Evolutionary conservation across 116 monocot species (phyloP), one percentile per base, ranked within the genome.

Genomic region (Posidonia oceanica): DNA sequence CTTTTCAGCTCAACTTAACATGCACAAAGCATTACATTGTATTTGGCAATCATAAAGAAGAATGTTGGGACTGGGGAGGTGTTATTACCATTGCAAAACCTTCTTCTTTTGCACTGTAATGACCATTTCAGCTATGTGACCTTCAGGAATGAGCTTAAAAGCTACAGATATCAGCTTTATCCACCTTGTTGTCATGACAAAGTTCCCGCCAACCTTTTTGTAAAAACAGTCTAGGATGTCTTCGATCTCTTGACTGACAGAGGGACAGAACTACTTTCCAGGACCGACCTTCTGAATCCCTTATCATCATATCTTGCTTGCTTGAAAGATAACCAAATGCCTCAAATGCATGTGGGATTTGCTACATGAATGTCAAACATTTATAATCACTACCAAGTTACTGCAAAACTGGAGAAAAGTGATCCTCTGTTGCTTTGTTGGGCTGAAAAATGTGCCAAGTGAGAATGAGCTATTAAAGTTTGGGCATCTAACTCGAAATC

Each of bases 121-220:
- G 2, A 40, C 12, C 41, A 65, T n/a, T 41, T 65, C 18, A 0
- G 40, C 40, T 40, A 16, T 37, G 54, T 15, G 12, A 7, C 54
- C 36, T 17, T 53, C 14, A n/a, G 59, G 40, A 4, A 71, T 10
- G 29, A 79, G 74, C 23, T 78, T 74, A 38, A 85, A 81, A 36
- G 77, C n/a, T 29, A 52, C 85, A 85, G 21, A 56, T 52, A 54
- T 85, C 73, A 20, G 72, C 81, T 22, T 41, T 29, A 16, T 15
- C 29, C 66, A 81, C 23, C 13, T 73, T 67, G 65, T 81, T 81
- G 5, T 53, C 72, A 42, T 20, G 20, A 3, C 20, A 59, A 11
- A 85, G 71, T 2, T 69, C 20, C 5, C 14, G 22, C 81, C 85
- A 85, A 8, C 78, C 63, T 40, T 14, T 18, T n/a, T n/a, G n/a